A percentile compares a stretch with the other conserved stretches of the same genome.
These are phyloP conservation scores for Talaromyces sp. DNA, from an alignment of 2,329 filamentous ascomycete genomes.

Conservation along the genomic window DNA sequence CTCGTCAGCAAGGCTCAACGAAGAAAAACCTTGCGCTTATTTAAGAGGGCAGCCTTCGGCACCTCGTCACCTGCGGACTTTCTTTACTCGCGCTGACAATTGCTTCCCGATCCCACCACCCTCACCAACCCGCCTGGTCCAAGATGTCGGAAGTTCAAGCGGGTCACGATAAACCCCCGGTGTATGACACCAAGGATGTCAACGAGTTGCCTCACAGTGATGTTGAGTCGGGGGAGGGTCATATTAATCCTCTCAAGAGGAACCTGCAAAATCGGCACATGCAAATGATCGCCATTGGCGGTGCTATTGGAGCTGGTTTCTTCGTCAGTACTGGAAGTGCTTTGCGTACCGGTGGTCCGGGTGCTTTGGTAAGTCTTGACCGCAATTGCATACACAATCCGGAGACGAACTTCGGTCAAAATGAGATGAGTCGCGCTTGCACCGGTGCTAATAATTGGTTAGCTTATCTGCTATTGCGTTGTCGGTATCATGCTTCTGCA, in stretches of 20 bases:
- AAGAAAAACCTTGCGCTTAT: background rate
- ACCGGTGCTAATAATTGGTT: background rate
- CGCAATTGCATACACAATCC: no score
- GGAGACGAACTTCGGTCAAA: no score
- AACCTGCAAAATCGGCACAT: slow-evolving; percentile 33
- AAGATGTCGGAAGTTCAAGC: slow-evolving; percentile 8
- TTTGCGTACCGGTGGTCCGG: slow-evolving; percentile 37
- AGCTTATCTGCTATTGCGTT: slow-evolving; percentile 47
- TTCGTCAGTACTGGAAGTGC: slow-evolving; percentile 41
- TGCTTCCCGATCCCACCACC: background rate
- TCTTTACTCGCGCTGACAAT: background rate
- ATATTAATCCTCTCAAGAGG: slow-evolving; percentile 27
- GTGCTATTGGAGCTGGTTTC: slow-evolving; percentile 41
- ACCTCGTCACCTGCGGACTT: background rate
- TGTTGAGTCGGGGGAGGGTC: slow-evolving; percentile 16
- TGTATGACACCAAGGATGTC: slow-evolving; percentile 11
- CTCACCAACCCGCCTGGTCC: background rate
- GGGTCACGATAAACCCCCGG: slow-evolving; percentile 8
- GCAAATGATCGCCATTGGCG: slow-evolving; percentile 30
- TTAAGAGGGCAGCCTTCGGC: slow-evolving; percentile 2
- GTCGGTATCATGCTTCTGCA: slow-evolving; percentile 57
- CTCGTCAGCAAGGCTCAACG: background rate
- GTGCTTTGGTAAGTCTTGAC: slow-evolving; percentile 24
- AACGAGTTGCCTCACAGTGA: slow-evolving; percentile 9
- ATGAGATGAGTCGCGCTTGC: background rate